Percentiles rank a stretch among this genome's conserved stretches.
These are phyloP conservation scores for Podospora conica DNA, from an alignment of 495 filamentous ascomycete genomes.

Conservation along the genomic window DNA sequence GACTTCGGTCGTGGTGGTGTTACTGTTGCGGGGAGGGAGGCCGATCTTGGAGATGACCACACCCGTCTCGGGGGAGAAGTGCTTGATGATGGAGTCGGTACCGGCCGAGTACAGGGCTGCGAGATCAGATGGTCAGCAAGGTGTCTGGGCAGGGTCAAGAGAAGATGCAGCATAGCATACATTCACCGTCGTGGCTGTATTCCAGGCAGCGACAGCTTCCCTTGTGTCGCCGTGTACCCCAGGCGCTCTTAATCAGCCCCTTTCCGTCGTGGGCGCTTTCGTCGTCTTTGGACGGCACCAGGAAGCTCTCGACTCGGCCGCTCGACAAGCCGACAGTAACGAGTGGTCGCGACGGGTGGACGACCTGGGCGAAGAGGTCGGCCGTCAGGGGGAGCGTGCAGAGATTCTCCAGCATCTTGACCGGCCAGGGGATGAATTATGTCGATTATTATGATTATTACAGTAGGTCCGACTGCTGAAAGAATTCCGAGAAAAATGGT, in stretches of 20 bases:
- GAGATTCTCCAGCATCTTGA: slow-evolving; percentile 66
- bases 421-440: not conserved
- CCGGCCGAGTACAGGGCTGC: slow-evolving; percentile 77
- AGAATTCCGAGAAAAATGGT: not conserved
- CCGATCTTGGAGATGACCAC: slow-evolving; percentile 70
- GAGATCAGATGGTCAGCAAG: slow-evolving; percentile 13
- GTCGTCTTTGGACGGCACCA: slow-evolving; percentile 57
- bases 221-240: slow-evolving; percentile 85
- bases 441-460: slow-evolving; percentile 5
- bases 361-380: slow-evolving; percentile 82
- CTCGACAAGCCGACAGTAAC: slow-evolving; percentile 77
- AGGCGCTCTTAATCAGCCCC: slow-evolving; percentile 72
- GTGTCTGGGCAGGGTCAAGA: not conserved
- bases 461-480: not conserved
- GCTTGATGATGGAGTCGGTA: slow-evolving; percentile 84
- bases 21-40: slow-evolving; percentile 44
- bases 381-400: slow-evolving; percentile 81
- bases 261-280: slow-evolving; percentile 55
- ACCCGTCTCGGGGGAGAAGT: slow-evolving; percentile 73
- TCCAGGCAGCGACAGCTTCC: slow-evolving; percentile 77
- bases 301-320: slow-evolving; percentile 82
- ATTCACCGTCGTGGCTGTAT: slow-evolving; percentile 69
- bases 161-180: slow-evolving; percentile 24
- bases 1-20: slow-evolving; percentile 46
- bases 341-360: slow-evolving; percentile 77